phyloP scores from a whole-genome alignment of 2,329 filamentous ascomycete species.

The Taxawa tesnikishii region DNA sequence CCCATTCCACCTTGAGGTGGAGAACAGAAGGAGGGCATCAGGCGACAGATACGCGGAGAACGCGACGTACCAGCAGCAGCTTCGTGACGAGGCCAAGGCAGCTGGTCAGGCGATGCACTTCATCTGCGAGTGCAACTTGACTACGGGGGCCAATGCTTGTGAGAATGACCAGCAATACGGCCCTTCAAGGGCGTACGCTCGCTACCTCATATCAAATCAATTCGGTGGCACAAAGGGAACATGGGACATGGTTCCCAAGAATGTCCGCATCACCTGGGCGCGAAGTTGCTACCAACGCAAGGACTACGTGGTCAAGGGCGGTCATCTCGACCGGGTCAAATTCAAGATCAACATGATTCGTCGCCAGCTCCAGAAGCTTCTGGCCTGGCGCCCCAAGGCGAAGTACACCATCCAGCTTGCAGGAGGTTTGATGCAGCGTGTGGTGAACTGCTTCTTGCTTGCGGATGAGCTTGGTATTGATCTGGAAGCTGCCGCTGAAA shows the following conservation, averaged over 20 bases:
- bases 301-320: neutral
- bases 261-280: neutral
- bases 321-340: neutral
- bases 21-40: no score
- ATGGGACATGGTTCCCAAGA: neutral
- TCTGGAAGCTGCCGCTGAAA: neutral
- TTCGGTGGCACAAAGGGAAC: neutral
- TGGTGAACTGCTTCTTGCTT: neutral
- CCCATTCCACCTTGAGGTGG: neutral
- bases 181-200: neutral
- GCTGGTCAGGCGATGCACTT: neutral
- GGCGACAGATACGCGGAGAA: neutral
- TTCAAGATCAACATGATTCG: neutral
- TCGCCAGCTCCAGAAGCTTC: neutral
- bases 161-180: neutral
- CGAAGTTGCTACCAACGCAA: neutral
- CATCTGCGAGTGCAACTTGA: neutral
- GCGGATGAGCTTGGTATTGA: neutral
- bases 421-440: neutral
- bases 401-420: neutral
- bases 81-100: neutral
- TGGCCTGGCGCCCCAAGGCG: neutral
- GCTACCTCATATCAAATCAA: neutral
- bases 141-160: neutral
- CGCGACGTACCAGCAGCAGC: neutral